phyloP scores from a whole-genome alignment of 208 protist species.

The Trypanosoma conorhini region DNA sequence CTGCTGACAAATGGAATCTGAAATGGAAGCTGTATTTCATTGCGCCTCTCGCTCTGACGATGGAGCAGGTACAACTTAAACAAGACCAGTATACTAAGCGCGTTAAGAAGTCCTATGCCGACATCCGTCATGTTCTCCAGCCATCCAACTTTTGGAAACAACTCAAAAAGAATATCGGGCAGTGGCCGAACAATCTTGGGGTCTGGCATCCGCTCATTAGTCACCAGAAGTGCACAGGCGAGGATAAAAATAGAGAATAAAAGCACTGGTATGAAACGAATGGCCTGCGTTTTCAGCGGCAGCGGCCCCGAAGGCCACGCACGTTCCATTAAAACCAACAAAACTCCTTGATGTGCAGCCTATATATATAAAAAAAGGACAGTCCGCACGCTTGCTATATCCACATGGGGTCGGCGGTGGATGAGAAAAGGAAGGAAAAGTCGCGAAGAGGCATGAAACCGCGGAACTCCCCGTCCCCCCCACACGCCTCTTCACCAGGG shows the following conservation, averaged over 20 bases:
- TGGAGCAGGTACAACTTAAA: conserved; percentile 78
- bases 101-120: conserved; percentile 58
- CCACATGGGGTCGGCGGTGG: background rate
- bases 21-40: conserved; percentile 23
- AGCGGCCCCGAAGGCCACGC: conserved; percentile 33
- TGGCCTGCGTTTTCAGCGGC: conserved; percentile 64
- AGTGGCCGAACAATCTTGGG: conserved; percentile 55
- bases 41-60: conserved; percentile 25
- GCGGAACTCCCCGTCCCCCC: background rate
- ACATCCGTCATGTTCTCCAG: conserved; percentile 57
- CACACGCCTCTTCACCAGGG: background rate
- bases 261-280: conserved; percentile 63
- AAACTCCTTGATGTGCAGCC: background rate
- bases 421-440: background rate
- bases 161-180: conserved; percentile 74
- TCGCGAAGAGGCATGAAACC: background rate
- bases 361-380: background rate
- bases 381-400: too few relatives aligned
- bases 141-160: conserved; percentile 46
- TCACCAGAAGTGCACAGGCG: conserved; percentile 58
- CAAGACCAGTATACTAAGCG: conserved; percentile 33
- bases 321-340: background rate
- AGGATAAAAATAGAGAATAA: conserved; percentile 56
- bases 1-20: conserved; percentile 30
- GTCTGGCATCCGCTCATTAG: conserved; percentile 79